Percentiles rank a stretch among this genome's conserved stretches.
phyloP scores from a whole-genome alignment of 441 rosid genomes.

The Daphne laureola region DNA sequence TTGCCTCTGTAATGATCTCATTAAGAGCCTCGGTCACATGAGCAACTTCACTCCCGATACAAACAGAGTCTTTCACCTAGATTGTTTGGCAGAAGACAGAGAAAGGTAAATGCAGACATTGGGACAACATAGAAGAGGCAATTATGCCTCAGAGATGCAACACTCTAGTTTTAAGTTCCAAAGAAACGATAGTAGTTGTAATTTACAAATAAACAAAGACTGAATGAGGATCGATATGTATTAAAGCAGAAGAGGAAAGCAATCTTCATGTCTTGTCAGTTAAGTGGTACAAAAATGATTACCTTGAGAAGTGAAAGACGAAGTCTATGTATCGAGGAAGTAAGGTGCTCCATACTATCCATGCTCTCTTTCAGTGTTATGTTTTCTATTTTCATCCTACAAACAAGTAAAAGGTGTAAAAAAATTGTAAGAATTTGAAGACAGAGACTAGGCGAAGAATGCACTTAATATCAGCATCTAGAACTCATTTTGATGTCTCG shows the following conservation, averaged over 20 bases:
- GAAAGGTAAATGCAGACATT: too few species aligned
- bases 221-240: too few species aligned
- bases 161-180: too few species aligned
- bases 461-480: not conserved
- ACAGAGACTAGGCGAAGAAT: not conserved
- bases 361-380: constrained; percentile 83
- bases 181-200: too few species aligned
- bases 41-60: constrained; percentile 23
- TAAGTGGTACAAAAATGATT: constrained; percentile 2
- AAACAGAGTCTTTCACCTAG: constrained; percentile 54
- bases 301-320: constrained; percentile 78
- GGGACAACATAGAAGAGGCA: too few species aligned
- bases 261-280: too few species aligned
- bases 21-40: constrained; percentile 36
- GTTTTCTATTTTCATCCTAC: constrained; percentile 84
- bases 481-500: too few species aligned
- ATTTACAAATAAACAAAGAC: too few species aligned
- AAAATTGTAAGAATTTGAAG: constrained; percentile 1
- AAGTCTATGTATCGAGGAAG: constrained; percentile 73
- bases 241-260: too few species aligned
- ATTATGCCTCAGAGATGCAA: too few species aligned
- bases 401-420: constrained; percentile 3
- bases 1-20: constrained; percentile 64
- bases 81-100: not conserved
- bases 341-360: constrained; percentile 77